A percentile compares a stretch with the other conserved stretches of the same genome.
phyloP scores from a whole-genome alignment of 495 filamentous ascomycete species.

The Talaromyces wortmannii region DNA sequence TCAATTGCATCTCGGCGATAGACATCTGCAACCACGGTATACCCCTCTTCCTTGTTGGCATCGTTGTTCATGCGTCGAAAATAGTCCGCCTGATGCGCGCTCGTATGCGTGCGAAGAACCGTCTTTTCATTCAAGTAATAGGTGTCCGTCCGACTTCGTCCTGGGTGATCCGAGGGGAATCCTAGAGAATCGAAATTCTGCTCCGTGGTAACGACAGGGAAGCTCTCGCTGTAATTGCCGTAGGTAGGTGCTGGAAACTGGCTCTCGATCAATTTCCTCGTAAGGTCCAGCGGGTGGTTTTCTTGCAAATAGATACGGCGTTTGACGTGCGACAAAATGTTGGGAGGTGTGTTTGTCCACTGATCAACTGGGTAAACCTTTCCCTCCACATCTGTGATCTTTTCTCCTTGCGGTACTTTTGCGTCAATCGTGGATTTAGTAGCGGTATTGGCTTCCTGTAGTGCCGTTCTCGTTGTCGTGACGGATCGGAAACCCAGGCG shows the following conservation, averaged over 20 bases:
- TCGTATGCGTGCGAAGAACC: slow-evolving; percentile 87
- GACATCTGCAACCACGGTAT: slow-evolving; percentile 89
- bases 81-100: slow-evolving; percentile 82
- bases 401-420: neutral
- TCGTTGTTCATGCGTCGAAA: slow-evolving; percentile 54
- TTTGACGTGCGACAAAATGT: slow-evolving; percentile 64
- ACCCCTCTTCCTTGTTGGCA: slow-evolving; percentile 57
- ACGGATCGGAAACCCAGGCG: slow-evolving; percentile 25
- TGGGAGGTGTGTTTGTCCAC: slow-evolving; percentile 79
- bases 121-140: slow-evolving; percentile 89
- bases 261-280: slow-evolving; percentile 85
- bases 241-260: slow-evolving; percentile 69
- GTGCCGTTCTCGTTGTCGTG: slow-evolving; percentile 20
- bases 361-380: slow-evolving; percentile 59
- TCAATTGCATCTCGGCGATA: slow-evolving; percentile 95
- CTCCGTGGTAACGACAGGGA: slow-evolving; percentile 75
- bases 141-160: slow-evolving; percentile 80
- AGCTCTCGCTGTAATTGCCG: slow-evolving; percentile 67
- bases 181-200: slow-evolving; percentile 95
- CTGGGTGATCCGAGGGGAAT: slow-evolving; percentile 85
- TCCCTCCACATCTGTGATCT: slow-evolving; percentile 49
- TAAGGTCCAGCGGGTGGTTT: slow-evolving; percentile 86
- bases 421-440: slow-evolving; percentile 1
- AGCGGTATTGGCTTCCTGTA: slow-evolving; percentile 10
- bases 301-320: slow-evolving; percentile 77